phyloP scores from a whole-genome alignment of 2,329 filamentous ascomycete species.

The Fusarium tupiense region DNA sequence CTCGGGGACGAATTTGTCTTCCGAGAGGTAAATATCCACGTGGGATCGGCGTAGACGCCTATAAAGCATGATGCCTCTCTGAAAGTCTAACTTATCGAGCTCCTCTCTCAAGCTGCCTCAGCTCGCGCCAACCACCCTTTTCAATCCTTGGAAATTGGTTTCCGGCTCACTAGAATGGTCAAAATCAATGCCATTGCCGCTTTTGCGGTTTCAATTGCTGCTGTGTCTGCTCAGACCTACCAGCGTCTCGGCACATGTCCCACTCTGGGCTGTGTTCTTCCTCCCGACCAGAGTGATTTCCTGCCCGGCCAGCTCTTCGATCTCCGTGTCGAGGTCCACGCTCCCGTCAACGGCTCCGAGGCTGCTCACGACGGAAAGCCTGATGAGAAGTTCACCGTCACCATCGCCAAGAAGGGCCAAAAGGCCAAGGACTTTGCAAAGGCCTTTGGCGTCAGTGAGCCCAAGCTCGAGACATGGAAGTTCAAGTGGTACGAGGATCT shows the following conservation, averaged over 20 bases:
- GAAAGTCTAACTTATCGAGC: constrained; percentile 4
- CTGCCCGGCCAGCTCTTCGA: constrained; percentile 86
- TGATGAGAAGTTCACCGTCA: constrained; percentile 80
- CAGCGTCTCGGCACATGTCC: constrained; percentile 69
- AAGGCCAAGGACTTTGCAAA: constrained; percentile 64
- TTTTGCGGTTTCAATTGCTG: constrained; percentile 49
- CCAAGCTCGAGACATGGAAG: constrained; percentile 80
- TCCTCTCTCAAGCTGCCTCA: constrained; percentile 30
- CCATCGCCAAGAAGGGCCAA: constrained; percentile 72
- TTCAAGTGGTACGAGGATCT: constrained; percentile 89
- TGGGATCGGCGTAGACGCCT: constrained; percentile 29
- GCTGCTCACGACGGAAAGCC: constrained; percentile 74
- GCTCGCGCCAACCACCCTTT: constrained; percentile 9
- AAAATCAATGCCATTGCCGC: constrained; percentile 50
- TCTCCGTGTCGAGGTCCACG: constrained; percentile 83
- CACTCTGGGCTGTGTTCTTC: constrained; percentile 67
- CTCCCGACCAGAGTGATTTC: constrained; percentile 78
- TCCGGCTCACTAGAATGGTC: constrained; percentile 42
- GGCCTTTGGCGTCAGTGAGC: constrained; percentile 77
- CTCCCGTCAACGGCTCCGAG: constrained; percentile 83
- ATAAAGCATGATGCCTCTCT: constrained; percentile 37
- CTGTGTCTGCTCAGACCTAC: constrained; percentile 65
- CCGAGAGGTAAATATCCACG: constrained; percentile 30
- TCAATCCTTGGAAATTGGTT: constrained; percentile 1
- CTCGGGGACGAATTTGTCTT: constrained; percentile 24